These are phyloP conservation scores for Chaetomiaceae sp. DNA, from an alignment of 2,329 filamentous ascomycete genomes.

Conservation along the genomic window DNA sequence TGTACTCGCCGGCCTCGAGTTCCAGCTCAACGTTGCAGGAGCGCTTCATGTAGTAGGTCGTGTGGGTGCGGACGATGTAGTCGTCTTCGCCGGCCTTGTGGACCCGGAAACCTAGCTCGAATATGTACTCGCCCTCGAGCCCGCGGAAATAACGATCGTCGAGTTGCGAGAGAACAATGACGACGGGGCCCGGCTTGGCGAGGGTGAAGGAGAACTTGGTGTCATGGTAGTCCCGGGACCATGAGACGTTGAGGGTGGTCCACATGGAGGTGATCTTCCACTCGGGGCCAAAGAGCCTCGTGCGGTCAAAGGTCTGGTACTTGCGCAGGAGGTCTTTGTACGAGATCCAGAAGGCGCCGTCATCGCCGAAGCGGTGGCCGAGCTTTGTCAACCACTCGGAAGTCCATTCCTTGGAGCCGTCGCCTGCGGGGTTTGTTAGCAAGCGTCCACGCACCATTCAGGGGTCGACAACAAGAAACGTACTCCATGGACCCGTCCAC, in stretches of 20 bases:
- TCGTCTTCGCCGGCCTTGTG: slow-evolving; percentile 48
- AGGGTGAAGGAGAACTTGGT: slow-evolving; percentile 56
- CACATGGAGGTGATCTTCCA: slow-evolving; percentile 57
- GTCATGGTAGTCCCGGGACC: slow-evolving; percentile 57
- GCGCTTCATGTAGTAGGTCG: slow-evolving; percentile 54
- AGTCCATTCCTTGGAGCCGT: slow-evolving; percentile 59
- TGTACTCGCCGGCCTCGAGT: slow-evolving; percentile 52
- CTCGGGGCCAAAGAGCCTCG: slow-evolving; percentile 54
- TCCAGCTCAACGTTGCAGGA: slow-evolving; percentile 56
- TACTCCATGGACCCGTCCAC: slow-evolving; percentile 55
- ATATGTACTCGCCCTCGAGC: slow-evolving; percentile 53
- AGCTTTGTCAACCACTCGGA: slow-evolving; percentile 53
- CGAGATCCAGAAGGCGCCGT: slow-evolving; percentile 60
- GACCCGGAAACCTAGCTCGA: slow-evolving; percentile 38
- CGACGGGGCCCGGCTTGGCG: slow-evolving; percentile 51
- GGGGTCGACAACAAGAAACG: not conserved
- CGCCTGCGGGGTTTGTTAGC: slow-evolving; percentile 26
- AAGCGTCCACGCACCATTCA: slow-evolving; percentile 26
- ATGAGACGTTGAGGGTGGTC: slow-evolving; percentile 58
- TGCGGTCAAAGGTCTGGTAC: slow-evolving; percentile 57
- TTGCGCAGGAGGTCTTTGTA: slow-evolving; percentile 59
- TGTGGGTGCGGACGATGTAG: slow-evolving; percentile 55
- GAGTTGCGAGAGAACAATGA: slow-evolving; percentile 57
- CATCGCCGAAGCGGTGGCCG: slow-evolving; percentile 54
- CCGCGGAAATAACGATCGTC: slow-evolving; percentile 59